Percentiles rank a stretch among this genome's conserved stretches.
These are phyloP conservation scores for Barnettozyma sucrosica DNA, from an alignment of 805 yeast genomes.

Conservation along the genomic window DNA sequence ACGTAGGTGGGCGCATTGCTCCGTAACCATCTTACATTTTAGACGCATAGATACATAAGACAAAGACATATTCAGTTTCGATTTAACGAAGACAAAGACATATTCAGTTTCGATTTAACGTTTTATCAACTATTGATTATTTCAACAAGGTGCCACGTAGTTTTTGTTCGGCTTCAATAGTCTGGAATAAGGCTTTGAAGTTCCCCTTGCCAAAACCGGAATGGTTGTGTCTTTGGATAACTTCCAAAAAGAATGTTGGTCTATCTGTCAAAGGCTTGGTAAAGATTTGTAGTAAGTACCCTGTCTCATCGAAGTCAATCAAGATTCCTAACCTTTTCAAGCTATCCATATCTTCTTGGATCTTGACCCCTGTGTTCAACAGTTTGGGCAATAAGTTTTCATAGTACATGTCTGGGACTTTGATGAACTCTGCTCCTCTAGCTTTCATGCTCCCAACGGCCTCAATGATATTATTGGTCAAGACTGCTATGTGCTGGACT, in stretches of 20 bases:
- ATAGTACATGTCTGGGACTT: constrained; percentile 56
- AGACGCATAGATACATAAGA: too few species aligned
- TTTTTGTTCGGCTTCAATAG: constrained; percentile 72
- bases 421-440: constrained; percentile 70
- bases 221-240: constrained; percentile 74
- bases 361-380: constrained; percentile 34
- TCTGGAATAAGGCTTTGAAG: constrained; percentile 74
- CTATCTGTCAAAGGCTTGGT: constrained; percentile 71
- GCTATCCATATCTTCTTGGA: constrained; percentile 47
- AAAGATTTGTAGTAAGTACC: constrained; percentile 77
- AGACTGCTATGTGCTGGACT: constrained; percentile 74
- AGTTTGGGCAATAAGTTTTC: constrained; percentile 41
- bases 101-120: not conserved
- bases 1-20: not conserved
- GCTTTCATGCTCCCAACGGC: constrained; percentile 47
- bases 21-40: not conserved
- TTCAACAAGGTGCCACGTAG: constrained; percentile 54
- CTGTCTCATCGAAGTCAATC: constrained; percentile 70
- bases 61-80: not conserved
- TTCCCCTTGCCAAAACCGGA: constrained; percentile 89
- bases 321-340: constrained; percentile 52
- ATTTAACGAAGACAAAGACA: not conserved
- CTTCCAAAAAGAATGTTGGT: constrained; percentile 77
- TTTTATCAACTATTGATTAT: not conserved
- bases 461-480: constrained; percentile 52